Percentiles rank a stretch among this genome's conserved stretches.
These are phyloP conservation scores for Thielaviopsis populi DNA, from an alignment of 2,329 filamentous ascomycete species.

Conservation along the genomic window DNA sequence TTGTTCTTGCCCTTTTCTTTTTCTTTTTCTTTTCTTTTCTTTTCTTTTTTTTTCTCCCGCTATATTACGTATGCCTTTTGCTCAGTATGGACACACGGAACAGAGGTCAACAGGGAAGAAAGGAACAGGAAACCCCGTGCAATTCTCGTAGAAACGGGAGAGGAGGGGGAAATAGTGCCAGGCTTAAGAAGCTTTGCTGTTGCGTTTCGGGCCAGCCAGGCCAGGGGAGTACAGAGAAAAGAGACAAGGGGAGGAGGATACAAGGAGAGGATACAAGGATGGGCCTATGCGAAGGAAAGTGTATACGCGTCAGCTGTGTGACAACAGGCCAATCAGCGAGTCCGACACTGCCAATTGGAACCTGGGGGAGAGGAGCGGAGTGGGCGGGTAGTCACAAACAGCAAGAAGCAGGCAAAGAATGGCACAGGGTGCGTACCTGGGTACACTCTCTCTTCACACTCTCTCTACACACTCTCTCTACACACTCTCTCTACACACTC, in stretches of 20 bases:
- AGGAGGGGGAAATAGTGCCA: neutral
- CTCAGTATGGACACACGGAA: neutral
- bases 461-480: too few species aligned
- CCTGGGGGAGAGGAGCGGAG: neutral
- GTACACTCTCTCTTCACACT: too few species aligned
- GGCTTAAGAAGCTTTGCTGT: neutral
- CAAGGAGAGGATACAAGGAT: too few species aligned
- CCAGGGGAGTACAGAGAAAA: slow-evolving; percentile 1
- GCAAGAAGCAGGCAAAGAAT: neutral
- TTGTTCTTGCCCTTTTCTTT: neutral
- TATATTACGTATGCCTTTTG: neutral
- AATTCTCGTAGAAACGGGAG: neutral
- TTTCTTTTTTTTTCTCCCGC: neutral
- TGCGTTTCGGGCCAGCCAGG: slow-evolving; percentile 10
- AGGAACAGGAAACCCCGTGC: neutral
- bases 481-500: too few species aligned
- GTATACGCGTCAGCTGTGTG: slow-evolving; percentile 24
- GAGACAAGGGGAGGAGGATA: neutral
- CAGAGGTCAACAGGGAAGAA: neutral
- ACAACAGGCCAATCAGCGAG: slow-evolving; percentile 20
- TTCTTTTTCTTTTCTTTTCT: neutral
- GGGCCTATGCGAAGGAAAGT: neutral
- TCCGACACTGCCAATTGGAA: neutral
- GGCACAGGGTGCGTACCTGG: neutral
- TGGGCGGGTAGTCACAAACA: neutral